Conservation (phyloP, 2,329 filamentous ascomycete genomes). For the Beauveria sp. region DNA sequence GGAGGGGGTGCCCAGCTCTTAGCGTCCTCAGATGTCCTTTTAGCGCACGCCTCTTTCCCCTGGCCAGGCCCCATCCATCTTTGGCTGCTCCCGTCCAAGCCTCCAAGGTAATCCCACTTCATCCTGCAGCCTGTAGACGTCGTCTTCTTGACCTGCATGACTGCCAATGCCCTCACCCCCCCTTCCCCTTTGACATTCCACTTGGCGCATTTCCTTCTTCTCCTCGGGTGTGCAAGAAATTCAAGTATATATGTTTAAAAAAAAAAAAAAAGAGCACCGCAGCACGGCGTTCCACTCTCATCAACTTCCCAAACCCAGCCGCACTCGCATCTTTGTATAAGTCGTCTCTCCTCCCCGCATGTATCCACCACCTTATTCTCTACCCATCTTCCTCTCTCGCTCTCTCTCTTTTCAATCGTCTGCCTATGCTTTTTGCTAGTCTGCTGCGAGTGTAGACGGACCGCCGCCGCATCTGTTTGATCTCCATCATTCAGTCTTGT, state of each 20-base stretch:
- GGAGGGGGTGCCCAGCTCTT: too few species aligned
- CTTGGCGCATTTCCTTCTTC: constrained; percentile 1
- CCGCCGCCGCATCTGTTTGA: not conserved
- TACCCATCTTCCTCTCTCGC: not conserved
- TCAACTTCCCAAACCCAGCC: constrained; percentile 10
- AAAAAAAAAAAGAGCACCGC: too few species aligned
- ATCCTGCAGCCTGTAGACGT: not conserved
- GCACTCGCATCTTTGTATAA: constrained; percentile 11
- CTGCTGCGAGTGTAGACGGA: not conserved
- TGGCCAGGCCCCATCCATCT: too few species aligned
- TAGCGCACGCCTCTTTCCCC: too few species aligned
- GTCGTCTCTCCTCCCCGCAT: constrained; percentile 11
- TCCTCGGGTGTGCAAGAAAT: not conserved
- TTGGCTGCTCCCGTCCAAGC: too few species aligned
- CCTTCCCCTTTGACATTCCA: not conserved
- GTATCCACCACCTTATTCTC: constrained; percentile 9
- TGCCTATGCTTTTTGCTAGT: not conserved
- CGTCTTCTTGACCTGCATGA: not conserved
- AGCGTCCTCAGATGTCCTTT: too few species aligned
- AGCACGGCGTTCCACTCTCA: not conserved
- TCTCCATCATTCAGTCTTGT: not conserved
- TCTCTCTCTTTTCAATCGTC: not conserved
- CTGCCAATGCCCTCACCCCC: not conserved
- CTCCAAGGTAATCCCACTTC: not conserved
- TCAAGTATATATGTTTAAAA: too few species aligned